These are phyloP conservation scores for Mortierella sp. DNA, from an alignment of 371 early-diverging fungal species.

Conservation along the genomic window DNA sequence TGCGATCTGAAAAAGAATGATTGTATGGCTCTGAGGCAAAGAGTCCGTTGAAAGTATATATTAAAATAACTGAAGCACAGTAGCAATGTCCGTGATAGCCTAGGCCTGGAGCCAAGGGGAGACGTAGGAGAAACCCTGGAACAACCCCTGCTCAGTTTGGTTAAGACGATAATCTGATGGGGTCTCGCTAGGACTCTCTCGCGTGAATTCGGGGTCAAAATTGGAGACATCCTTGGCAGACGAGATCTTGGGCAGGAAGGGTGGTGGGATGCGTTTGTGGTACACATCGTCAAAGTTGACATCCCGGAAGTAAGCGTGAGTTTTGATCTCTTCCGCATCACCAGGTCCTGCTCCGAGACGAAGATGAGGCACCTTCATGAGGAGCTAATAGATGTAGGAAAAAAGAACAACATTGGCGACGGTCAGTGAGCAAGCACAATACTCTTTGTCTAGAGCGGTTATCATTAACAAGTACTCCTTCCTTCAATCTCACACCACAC, in stretches of 20 bases:
- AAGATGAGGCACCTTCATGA: constrained; percentile 61
- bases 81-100: too few relatives aligned
- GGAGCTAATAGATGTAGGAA: constrained; percentile 34
- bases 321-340: constrained; percentile 71
- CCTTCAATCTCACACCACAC: background rate
- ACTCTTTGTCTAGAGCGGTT: too few relatives aligned
- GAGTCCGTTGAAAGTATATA: background rate
- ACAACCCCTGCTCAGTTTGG: constrained; percentile 43
- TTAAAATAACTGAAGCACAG: background rate
- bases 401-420: background rate
- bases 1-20: constrained; percentile 26
- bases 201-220: constrained; percentile 69
- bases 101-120: constrained; percentile 44
- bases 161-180: constrained; percentile 48
- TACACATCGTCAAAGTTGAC: constrained; percentile 81
- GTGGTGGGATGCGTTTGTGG: constrained; percentile 70
- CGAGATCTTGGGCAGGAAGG: constrained; percentile 61
- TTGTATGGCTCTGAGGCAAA: too few relatives aligned
- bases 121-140: constrained; percentile 50
- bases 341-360: constrained; percentile 65
- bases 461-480: background rate
- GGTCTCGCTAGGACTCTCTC: constrained; percentile 47
- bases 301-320: constrained; percentile 73
- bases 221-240: constrained; percentile 66
- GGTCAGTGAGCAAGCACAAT: background rate